Percentiles rank a stretch among this genome's conserved stretches.
phyloP scores from a whole-genome alignment of 2,329 filamentous ascomycete species.

The Hymenoscyphus linearis region DNA sequence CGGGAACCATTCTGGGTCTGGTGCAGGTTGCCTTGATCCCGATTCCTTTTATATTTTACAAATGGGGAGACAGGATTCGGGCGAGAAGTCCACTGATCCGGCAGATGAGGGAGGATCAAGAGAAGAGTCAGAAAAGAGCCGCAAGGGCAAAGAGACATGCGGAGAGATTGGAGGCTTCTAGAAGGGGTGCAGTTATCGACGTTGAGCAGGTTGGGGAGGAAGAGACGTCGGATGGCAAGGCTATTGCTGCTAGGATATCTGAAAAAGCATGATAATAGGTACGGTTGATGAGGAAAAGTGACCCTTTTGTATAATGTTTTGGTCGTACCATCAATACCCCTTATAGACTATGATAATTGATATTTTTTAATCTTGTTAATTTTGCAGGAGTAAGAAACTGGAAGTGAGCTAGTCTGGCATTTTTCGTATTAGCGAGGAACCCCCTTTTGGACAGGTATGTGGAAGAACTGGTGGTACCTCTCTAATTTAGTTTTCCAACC shows the following conservation, averaged over 20 bases:
- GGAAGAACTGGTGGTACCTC: not conserved
- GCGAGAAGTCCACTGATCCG: slow-evolving; percentile 43
- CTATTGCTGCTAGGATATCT: slow-evolving; percentile 1
- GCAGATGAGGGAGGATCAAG: slow-evolving; percentile 33
- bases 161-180: slow-evolving; percentile 10
- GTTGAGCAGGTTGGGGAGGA: slow-evolving; percentile 9
- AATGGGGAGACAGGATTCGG: slow-evolving; percentile 50
- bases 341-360: not conserved
- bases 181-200: slow-evolving; percentile 8
- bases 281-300: not conserved
- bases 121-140: slow-evolving; percentile 23
- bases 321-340: not conserved
- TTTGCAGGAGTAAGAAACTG: not conserved
- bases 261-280: not conserved
- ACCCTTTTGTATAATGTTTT: not conserved
- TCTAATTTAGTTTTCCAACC: too few species aligned
- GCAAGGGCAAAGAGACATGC: slow-evolving; percentile 13
- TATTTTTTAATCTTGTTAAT: not conserved
- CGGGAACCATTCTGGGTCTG: slow-evolving; percentile 68
- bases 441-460: not conserved
- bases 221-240: not conserved
- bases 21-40: slow-evolving; percentile 71
- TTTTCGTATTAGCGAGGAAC: not conserved
- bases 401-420: not conserved
- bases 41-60: slow-evolving; percentile 75